Percentiles rank a stretch among this genome's conserved stretches.
phyloP scores from a whole-genome alignment of 2,329 filamentous ascomycete species.

The Epichloe bromicola region DNA sequence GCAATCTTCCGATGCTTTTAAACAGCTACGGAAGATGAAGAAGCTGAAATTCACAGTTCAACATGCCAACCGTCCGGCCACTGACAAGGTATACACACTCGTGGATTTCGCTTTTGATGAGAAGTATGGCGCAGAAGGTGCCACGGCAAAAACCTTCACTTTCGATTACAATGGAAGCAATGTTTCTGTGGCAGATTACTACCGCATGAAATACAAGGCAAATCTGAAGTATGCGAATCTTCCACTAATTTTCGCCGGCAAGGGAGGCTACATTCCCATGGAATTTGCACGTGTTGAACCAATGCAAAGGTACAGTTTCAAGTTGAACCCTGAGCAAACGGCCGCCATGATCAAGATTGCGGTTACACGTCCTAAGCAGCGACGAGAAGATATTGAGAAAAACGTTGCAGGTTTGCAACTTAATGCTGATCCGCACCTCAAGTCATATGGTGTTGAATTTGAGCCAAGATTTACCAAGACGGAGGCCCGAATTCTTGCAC shows the following conservation, averaged over 20 bases:
- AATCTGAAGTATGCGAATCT: constrained; percentile 32
- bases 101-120: constrained; percentile 35
- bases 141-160: constrained; percentile 35
- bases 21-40: constrained; percentile 37
- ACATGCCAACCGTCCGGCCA: constrained; percentile 32
- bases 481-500: constrained; percentile 56
- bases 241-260: constrained; percentile 45
- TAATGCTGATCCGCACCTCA: constrained; percentile 58
- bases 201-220: constrained; percentile 39
- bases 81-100: constrained; percentile 38
- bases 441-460: constrained; percentile 62
- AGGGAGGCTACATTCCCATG: constrained; percentile 44
- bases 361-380: constrained; percentile 59
- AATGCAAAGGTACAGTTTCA: constrained; percentile 50
- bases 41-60: constrained; percentile 44
- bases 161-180: constrained; percentile 40
- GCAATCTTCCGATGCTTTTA: constrained; percentile 38
- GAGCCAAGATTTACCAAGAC: constrained; percentile 49
- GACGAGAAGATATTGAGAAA: constrained; percentile 49
- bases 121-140: constrained; percentile 31
- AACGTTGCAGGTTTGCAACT: constrained; percentile 47
- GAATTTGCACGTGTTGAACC: constrained; percentile 41
- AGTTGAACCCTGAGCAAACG: constrained; percentile 53
- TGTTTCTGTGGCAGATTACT: constrained; percentile 41
- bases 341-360: constrained; percentile 86